Conservation (phyloP, 257 asterid species). For the Euphrasia confusa region DNA sequence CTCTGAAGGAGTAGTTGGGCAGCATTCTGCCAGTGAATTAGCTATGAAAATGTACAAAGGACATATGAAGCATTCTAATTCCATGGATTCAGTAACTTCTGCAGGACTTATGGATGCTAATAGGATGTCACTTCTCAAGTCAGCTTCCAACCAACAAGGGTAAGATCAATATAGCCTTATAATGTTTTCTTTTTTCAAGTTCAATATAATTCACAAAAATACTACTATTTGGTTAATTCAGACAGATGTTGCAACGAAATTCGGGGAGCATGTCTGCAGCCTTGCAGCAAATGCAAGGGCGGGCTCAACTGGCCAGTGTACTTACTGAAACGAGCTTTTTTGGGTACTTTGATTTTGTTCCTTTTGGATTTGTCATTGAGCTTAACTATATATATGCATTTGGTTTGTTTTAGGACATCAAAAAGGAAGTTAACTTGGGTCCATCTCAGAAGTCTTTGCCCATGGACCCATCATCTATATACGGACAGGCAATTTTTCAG, state of each 20-base stretch:
- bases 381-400: conserved; percentile 16
- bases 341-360: not conserved
- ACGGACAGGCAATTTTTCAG: conserved; percentile 79
- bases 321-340: conserved; percentile 17
- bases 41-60: conserved; percentile 85
- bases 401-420: conserved; percentile 50
- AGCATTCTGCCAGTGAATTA: conserved; percentile 74
- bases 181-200: not conserved
- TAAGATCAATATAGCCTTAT: conserved; percentile 26
- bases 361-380: conserved; percentile 19
- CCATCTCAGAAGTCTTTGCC: conserved; percentile 61
- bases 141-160: conserved; percentile 82
- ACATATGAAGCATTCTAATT: conserved; percentile 66
- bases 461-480: conserved; percentile 76
- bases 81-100: conserved; percentile 75
- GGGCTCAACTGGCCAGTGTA: conserved; percentile 67
- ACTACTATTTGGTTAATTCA: conserved; percentile 36
- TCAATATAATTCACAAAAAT: not conserved
- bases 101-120: conserved; percentile 61
- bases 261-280: conserved; percentile 74
- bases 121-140: conserved; percentile 79
- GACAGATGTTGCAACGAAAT: conserved; percentile 71
- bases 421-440: conserved; percentile 61
- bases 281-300: conserved; percentile 86
- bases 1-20: conserved; percentile 77